Percentiles rank a stretch among this genome's conserved stretches.
Evolutionary conservation across 1,139 yeast genomes (phyloP).

Genomic region (Tardiomyces depauwii): DNA sequence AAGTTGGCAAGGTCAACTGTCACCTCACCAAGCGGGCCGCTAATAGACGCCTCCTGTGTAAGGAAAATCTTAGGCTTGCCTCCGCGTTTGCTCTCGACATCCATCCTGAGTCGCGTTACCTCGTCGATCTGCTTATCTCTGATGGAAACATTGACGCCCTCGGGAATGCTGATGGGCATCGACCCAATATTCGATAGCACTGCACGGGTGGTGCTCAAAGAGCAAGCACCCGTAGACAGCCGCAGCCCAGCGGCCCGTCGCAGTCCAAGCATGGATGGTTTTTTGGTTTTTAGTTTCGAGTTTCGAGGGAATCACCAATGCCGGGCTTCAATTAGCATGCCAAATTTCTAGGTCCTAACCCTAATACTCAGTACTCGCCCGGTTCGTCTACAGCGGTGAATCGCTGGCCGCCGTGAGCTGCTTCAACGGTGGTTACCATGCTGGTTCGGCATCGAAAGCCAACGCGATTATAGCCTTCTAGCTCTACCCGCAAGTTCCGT

Average conservation of each 20-base stretch:
- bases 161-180: slow-evolving; percentile 45
- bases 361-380: background rate
- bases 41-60: slow-evolving; percentile 51
- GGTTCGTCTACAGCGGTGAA: no score
- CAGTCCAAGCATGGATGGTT: background rate
- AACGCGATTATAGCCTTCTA: no score
- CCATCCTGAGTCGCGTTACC: slow-evolving; percentile 31
- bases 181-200: slow-evolving; percentile 47
- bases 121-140: slow-evolving; percentile 33
- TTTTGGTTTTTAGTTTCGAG: no score
- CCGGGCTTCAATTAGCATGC: background rate
- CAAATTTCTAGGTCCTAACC: background rate
- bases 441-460: no score
- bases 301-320: no score
- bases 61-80: slow-evolving; percentile 52
- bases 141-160: slow-evolving; percentile 35
- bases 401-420: no score
- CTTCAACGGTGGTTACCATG: no score
- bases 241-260: background rate
- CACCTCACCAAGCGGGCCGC: slow-evolving; percentile 73
- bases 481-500: no score
- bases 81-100: slow-evolving; percentile 31
- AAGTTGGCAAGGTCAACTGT: slow-evolving; percentile 63
- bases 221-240: background rate
- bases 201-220: background rate